phyloP scores from a whole-genome alignment of 1,284 basidiomycete genomes.

The Polyporus tsugae region DNA sequence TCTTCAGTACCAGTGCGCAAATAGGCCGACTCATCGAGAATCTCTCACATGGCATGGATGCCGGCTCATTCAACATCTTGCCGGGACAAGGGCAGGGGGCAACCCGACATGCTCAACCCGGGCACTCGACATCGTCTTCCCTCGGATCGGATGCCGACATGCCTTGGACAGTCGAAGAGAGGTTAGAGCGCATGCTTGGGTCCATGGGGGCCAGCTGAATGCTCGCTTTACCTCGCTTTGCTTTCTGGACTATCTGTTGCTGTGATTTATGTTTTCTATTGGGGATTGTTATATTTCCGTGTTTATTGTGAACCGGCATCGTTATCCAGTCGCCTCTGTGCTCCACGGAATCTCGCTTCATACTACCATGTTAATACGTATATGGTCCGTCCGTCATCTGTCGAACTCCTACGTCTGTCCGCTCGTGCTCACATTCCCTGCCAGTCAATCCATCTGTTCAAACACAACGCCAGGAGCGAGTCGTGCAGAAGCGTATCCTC shows the following conservation, averaged over 20 bases:
- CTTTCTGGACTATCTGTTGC: constrained; percentile 25
- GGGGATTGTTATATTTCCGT: constrained; percentile 21
- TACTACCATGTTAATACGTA: constrained; percentile 30
- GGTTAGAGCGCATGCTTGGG: constrained; percentile 77
- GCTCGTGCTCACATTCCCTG: constrained; percentile 44
- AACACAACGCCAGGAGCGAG: constrained; percentile 67
- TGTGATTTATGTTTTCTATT: constrained; percentile 30
- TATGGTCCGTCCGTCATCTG: constrained; percentile 27
- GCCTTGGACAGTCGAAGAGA: constrained; percentile 78
- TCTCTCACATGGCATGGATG: constrained; percentile 79
- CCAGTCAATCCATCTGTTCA: constrained; percentile 79
- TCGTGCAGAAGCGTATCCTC: constrained; percentile 68
- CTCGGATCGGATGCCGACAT: constrained; percentile 66
- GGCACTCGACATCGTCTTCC: constrained; percentile 66
- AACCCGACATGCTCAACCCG: constrained; percentile 40
- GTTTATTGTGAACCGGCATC: constrained; percentile 22
- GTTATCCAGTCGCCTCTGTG: constrained; percentile 22
- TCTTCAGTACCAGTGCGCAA: constrained; percentile 78
- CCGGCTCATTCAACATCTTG: constrained; percentile 81
- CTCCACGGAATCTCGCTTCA: constrained; percentile 17
- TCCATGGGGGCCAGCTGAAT: constrained; percentile 49
- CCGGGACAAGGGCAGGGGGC: constrained; percentile 43
- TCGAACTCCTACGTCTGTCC: constrained; percentile 1
- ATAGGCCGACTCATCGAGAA: constrained; percentile 83
- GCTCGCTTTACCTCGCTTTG: constrained; percentile 16